These are phyloP conservation scores for Boletus vermiculosoides DNA, from an alignment of 768 basidiomycete species.

Conservation along the genomic window DNA sequence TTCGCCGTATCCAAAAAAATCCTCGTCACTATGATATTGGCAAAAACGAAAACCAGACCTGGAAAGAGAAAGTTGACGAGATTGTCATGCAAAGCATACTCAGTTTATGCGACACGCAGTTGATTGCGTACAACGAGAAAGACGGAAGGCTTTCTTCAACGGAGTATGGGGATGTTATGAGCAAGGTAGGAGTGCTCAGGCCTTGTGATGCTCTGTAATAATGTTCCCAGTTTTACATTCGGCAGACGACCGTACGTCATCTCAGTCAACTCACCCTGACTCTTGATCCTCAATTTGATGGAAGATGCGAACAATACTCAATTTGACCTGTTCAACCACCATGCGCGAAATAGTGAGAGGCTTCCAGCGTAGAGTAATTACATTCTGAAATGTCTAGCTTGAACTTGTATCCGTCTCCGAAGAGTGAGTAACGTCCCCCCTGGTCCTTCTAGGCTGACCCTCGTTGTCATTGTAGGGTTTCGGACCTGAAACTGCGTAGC, in stretches of 20 bases:
- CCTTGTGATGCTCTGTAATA: background rate
- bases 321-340: conserved; percentile 51
- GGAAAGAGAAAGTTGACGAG: conserved; percentile 70
- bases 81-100: conserved; percentile 67
- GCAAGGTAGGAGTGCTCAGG: conserved; percentile 54
- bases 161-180: conserved; percentile 84
- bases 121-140: conserved; percentile 49
- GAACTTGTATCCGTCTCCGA: conserved; percentile 63
- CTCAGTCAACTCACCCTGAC: background rate
- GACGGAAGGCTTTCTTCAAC: conserved; percentile 56
- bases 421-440: conserved; percentile 47
- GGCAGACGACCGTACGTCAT: conserved; percentile 57
- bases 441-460: conserved; percentile 1
- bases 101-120: conserved; percentile 56
- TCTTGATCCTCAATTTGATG: background rate
- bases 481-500: conserved; percentile 62
- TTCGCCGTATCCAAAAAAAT: conserved; percentile 81
- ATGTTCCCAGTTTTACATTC: conserved; percentile 64
- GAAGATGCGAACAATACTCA: conserved; percentile 69
- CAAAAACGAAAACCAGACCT: conserved; percentile 54
- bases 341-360: conserved; percentile 65
- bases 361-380: background rate
- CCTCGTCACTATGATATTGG: conserved; percentile 70
- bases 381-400: conserved; percentile 41
- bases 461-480: conserved; percentile 45